Evolutionary conservation across 108 stramenopile genomes (phyloP).

Genomic region (Aurantiochytrium sp.): DNA sequence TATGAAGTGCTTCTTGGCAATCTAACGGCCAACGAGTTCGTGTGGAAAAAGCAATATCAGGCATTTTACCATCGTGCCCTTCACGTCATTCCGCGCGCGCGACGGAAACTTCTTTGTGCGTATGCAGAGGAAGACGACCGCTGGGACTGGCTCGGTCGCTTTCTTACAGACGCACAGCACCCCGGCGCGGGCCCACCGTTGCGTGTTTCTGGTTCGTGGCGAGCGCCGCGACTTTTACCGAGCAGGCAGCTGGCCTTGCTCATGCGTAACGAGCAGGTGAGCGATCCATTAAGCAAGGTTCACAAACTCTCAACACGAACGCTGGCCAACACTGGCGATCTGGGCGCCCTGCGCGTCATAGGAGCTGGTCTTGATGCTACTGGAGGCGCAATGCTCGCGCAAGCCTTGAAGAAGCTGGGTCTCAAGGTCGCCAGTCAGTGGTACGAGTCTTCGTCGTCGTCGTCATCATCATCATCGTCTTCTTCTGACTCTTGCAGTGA

Average conservation of each 20-base stretch:
- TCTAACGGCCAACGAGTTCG: background rate
- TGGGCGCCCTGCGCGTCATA: background rate
- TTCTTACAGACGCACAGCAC: background rate
- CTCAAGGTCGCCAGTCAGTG: background rate
- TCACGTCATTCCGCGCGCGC: background rate
- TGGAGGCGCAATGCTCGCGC: background rate
- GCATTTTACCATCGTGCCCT: background rate
- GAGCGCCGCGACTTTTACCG: background rate
- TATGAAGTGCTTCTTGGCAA: background rate
- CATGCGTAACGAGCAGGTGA: background rate
- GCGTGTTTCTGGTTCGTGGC: background rate
- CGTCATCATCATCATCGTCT: no score
- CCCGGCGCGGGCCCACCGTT: background rate
- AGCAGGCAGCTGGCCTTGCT: background rate
- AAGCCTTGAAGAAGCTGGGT: background rate
- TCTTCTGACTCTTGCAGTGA: background rate
- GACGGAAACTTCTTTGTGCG: background rate
- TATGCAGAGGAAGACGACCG: background rate
- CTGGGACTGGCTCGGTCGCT: background rate
- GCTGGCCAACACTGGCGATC: background rate
- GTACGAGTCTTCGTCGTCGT: background rate
- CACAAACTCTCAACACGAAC: background rate
- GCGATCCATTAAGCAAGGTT: background rate
- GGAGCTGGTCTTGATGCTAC: background rate
- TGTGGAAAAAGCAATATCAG: conserved; percentile 10